Base-by-base conservation (phyloP, 176 grass and related monocot genomes). In the Secale cereale region DNA sequence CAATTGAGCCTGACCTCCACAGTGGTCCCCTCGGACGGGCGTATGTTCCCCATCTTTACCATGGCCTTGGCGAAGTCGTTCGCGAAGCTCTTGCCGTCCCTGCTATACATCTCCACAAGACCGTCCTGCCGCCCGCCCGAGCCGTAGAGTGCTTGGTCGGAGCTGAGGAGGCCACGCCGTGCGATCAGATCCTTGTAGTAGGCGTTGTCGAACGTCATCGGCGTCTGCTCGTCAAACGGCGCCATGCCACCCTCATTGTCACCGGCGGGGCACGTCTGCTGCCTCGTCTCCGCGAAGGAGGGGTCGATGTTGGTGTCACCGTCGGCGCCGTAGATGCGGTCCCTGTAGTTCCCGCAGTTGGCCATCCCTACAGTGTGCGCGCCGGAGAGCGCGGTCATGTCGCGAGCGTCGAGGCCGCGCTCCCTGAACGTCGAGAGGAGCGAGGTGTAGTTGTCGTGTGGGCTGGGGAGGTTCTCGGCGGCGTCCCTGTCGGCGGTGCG, bases 121-220 rank as follows among this genome's bases (percentile, higher is more conserved):
- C 36, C 31, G 65, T 88, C 84, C 5, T 69, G 77, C 5, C 54
- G 72, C 0, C 83, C 83, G 0, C 87, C 85, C 16, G 60, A 63
- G 25, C 84, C 69, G 64, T 82, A 95, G n/a, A 95, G 87, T 59
- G 72, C 79, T 71, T 95, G 93, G 50, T 92, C 93, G 3, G 93
- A 92, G 65, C 65, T 87, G 27, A 95, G 85, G 23, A 95, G 88
- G 10, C 90, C 90, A 8, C 86, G 32, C 0, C 65, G 78, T 16
- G 45, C 70, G 2, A 88, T 36, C 56, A 95, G 80, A 71, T 95
- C 85, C 59, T 74, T 60, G 81, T 83, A 95, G 80, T 92, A 93
- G 2, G 82, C 57, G 61, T 89, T 93, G 77, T 95, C 93, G 10
- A 95, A 95, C 20, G 0, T 59, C 23, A 70, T 73, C 0, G 79